These are phyloP conservation scores for Trifolium dubium DNA, from an alignment of 306 rosid genomes.

Conservation along the genomic window DNA sequence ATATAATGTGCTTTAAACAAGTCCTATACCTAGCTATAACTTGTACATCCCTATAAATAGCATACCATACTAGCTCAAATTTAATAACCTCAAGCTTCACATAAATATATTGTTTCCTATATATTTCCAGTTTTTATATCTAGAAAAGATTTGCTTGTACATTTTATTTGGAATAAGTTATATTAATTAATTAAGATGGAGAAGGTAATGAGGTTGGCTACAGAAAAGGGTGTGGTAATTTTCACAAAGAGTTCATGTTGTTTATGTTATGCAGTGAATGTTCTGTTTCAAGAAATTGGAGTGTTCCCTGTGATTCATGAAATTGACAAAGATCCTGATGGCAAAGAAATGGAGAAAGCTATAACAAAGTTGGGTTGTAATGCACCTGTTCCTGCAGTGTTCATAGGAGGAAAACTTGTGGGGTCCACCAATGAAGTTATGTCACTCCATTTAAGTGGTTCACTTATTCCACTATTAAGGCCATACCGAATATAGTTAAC, in stretches of 20 bases:
- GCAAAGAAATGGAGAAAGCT: slow-evolving; percentile 86
- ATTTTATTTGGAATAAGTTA: neutral
- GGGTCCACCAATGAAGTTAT: slow-evolving; percentile 98
- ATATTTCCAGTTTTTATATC: neutral
- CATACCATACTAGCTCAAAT: slow-evolving; percentile 53
- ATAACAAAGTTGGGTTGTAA: slow-evolving; percentile 69
- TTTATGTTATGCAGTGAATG: slow-evolving; percentile 77
- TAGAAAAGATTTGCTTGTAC: neutral
- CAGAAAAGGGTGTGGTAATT: slow-evolving; percentile 84
- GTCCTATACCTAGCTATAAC: neutral
- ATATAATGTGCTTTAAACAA: slow-evolving; percentile 35
- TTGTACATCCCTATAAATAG: slow-evolving; percentile 76
- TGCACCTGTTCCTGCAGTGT: slow-evolving; percentile 84
- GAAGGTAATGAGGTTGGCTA: slow-evolving; percentile 72
- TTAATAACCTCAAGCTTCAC: slow-evolving; percentile 56
- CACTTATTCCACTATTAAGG: slow-evolving; percentile 54
- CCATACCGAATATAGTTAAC: slow-evolving; percentile 40
- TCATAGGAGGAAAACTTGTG: slow-evolving; percentile 82
- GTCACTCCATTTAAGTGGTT: slow-evolving; percentile 92
- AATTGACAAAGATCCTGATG: slow-evolving; percentile 84
- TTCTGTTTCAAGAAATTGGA: slow-evolving; percentile 73
- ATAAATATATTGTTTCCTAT: slow-evolving; percentile 39
- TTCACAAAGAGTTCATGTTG: slow-evolving; percentile 98
- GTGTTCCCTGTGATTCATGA: slow-evolving; percentile 69
- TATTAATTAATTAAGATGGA: slow-evolving; percentile 56